Base-by-base conservation (phyloP, 1,284 basidiomycete genomes). In the Ganoderma lingzhi region DNA sequence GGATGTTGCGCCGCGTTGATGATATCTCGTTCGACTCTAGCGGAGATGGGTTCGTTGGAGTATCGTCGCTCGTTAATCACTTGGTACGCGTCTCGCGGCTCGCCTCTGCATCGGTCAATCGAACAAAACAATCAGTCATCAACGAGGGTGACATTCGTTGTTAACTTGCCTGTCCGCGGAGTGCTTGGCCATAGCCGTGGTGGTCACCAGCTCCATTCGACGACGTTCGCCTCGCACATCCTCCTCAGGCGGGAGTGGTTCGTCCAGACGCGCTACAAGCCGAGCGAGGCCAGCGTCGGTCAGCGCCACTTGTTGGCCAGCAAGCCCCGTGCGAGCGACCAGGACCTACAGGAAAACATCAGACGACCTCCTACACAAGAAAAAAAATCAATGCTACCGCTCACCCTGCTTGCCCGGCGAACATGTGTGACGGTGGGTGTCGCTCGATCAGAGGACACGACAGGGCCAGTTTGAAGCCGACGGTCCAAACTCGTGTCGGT, bases 281-380 rank as follows among this genome's bases (percentile, higher is more conserved):
- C 64, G 63, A 2, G 69, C 68, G 19, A 69, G 67, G 15, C 71
- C 71, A 17, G 51, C 45, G 32, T 39, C 51, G 0, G 68, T 71
- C 6, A 71, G 41, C 14, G 60, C 19, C n/a, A 71, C 42, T 23
- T 65, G 68, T 12, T 63, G 63, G 17, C 68, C 66, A 4, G 45
- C 44, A 14, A 71, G 53, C 1, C 71, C 66, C 6, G 61, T 37
- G 9, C 66, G 61, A 19, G 42, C 41, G 3, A 71, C 61, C 1
- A 71, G n/a, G 6, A 65, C 23, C 71, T 71, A 42, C 19, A 61
- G 3, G 23, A 28, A 12, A 6, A 2, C 2, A 12, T 30, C 14
- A 37, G 6, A 10, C 3, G 10, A 28, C n/a, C 42, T 4, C 42
- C 15, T 9, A 8, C 28, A 12, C 51, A 35, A n/a, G 12, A 15